These are phyloP conservation scores for Chaetothyriales sp. DNA, from an alignment of 2,329 filamentous ascomycete species.

Conservation along the genomic window DNA sequence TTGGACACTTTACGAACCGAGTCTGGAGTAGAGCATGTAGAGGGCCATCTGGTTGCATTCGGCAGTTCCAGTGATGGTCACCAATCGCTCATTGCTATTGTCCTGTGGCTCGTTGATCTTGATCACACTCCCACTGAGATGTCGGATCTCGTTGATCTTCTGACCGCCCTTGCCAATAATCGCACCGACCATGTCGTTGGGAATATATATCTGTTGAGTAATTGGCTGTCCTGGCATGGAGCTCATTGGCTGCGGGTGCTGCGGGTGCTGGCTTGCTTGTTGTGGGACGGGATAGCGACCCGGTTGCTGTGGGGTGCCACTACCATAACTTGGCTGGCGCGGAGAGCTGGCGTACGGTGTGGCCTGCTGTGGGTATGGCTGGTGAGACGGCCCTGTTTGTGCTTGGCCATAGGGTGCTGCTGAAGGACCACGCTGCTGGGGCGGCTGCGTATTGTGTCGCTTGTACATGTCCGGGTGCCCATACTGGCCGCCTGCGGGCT, in stretches of 20 bases:
- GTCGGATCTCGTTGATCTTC: constrained; percentile 98
- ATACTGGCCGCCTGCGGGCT: constrained; percentile 82
- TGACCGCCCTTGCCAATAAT: constrained; percentile 97
- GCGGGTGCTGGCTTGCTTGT: constrained; percentile 44
- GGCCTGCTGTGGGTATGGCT: constrained; percentile 27
- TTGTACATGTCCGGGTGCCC: constrained; percentile 75
- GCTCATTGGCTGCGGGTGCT: constrained; percentile 50
- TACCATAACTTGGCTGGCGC: constrained; percentile 57
- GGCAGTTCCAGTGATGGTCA: constrained; percentile 92
- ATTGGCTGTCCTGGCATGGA: constrained; percentile 67
- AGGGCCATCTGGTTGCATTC: constrained; percentile 99
- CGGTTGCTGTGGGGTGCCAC: constrained; percentile 64
- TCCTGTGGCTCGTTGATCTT: constrained; percentile 99
- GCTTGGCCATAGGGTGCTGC: constrained; percentile 7
- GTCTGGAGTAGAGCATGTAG: constrained; percentile 95
- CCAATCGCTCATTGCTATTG: constrained; percentile 93
- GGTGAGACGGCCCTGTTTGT: constrained; percentile 45
- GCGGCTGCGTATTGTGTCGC: constrained; percentile 53
- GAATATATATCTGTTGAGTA: constrained; percentile 97
- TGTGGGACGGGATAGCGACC: constrained; percentile 49
- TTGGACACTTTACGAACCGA: constrained; percentile 50
- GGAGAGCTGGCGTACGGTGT: constrained; percentile 71
- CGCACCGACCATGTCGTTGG: constrained; percentile 97
- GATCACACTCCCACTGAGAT: constrained; percentile 93
- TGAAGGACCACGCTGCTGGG: constrained; percentile 58